Percentiles rank a stretch among this genome's conserved stretches.
phyloP scores from a whole-genome alignment of 805 yeast species.

The Metschnikowia lochheadii region DNA sequence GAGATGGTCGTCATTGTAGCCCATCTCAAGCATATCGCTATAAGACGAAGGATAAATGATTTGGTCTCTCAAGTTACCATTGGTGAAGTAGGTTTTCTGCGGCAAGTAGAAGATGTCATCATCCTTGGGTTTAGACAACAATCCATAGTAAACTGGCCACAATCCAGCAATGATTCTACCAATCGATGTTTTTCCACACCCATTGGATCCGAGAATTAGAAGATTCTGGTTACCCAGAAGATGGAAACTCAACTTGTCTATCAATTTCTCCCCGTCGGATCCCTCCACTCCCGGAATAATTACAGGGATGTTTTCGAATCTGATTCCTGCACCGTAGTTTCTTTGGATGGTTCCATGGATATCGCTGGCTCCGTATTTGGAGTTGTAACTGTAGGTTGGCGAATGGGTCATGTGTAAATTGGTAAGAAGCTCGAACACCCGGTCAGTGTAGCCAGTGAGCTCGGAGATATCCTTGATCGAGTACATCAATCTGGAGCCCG shows the following conservation, averaged over 20 bases:
- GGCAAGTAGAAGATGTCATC: constrained; percentile 75
- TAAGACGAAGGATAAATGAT: constrained; percentile 81
- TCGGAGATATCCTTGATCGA: constrained; percentile 90
- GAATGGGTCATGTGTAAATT: constrained; percentile 82
- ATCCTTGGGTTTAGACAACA: constrained; percentile 70
- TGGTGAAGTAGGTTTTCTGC: constrained; percentile 78
- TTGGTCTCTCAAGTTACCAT: constrained; percentile 87
- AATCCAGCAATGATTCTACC: constrained; percentile 79
- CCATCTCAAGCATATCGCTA: constrained; percentile 69
- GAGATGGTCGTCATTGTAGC: constrained; percentile 66
- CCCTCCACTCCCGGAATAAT: constrained; percentile 70
- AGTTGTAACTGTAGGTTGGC: constrained; percentile 48
- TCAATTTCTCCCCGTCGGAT: constrained; percentile 54
- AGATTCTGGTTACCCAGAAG: constrained; percentile 60
- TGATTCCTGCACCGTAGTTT: constrained; percentile 64
- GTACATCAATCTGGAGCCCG: constrained; percentile 91
- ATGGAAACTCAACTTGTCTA: constrained; percentile 57
- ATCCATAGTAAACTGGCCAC: constrained; percentile 87
- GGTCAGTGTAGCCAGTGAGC: constrained; percentile 83
- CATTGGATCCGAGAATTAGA: constrained; percentile 80
- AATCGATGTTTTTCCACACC: constrained; percentile 86
- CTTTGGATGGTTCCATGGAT: constrained; percentile 78
- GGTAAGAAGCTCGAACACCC: constrained; percentile 73
- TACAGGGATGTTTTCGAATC: constrained; percentile 79
- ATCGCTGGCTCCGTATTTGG: constrained; percentile 41